These are phyloP conservation scores for Acrocalymma vagum DNA, from an alignment of 2,329 filamentous ascomycete species.

Conservation along the genomic window DNA sequence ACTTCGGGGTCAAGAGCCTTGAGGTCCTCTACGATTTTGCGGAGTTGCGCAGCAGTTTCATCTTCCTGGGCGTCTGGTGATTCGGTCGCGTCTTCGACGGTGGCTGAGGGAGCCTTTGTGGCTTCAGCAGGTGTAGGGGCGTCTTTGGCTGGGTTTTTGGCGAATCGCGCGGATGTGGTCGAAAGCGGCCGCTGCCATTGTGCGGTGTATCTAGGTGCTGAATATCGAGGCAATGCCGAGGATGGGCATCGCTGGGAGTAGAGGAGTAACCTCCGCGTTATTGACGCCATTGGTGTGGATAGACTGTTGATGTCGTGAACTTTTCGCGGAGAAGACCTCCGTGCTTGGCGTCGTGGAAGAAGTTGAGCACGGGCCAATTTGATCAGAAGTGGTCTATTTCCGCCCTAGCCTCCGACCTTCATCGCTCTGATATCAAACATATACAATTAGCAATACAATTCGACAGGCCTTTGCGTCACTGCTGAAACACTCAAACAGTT, in stretches of 20 bases:
- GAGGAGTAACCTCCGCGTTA: conserved; percentile 42
- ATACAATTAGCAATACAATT: not conserved
- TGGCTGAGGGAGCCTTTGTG: not conserved
- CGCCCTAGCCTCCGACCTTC: conserved; percentile 17
- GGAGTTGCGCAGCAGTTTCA: conserved; percentile 27
- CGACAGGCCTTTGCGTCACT: not conserved
- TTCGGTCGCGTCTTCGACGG: conserved; percentile 2
- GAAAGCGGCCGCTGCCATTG: conserved; percentile 46
- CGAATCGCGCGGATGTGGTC: conserved; percentile 28
- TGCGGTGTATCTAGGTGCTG: conserved; percentile 19
- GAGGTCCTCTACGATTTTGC: conserved; percentile 30
- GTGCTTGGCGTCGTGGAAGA: conserved; percentile 32
- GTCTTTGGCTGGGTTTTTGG: conserved; percentile 25
- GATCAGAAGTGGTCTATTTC: conserved; percentile 29
- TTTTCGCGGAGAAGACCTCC: conserved; percentile 38
- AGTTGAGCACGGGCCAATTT: conserved; percentile 30
- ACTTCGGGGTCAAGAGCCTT: conserved; percentile 30
- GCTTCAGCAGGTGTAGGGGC: not conserved
- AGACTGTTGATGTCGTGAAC: conserved; percentile 29
- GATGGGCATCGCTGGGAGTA: conserved; percentile 37
- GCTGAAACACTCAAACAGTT: not conserved
- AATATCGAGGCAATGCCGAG: conserved; percentile 26
- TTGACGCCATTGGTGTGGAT: conserved; percentile 43
- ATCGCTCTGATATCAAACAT: not conserved
- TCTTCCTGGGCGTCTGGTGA: conserved; percentile 12